phyloP scores from a whole-genome alignment of 305 asterid genomes.

The Ilex paraguariensis region DNA sequence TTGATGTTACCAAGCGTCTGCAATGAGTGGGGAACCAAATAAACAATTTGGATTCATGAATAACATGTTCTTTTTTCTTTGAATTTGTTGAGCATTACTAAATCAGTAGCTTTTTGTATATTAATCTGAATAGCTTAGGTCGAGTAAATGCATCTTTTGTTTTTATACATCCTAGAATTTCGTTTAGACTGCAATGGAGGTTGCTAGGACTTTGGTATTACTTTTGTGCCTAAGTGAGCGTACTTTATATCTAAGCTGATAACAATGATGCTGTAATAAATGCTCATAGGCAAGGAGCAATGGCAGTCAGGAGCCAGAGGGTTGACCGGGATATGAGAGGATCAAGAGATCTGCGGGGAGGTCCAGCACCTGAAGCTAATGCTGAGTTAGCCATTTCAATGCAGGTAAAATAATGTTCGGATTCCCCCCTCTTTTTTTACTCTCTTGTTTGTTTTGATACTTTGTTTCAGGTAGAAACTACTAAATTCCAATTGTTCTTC shows the following conservation, averaged over 20 bases:
- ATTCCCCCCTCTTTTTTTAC: not conserved
- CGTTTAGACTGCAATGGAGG: not conserved
- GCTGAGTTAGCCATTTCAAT: constrained; percentile 36
- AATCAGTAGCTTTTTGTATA: not conserved
- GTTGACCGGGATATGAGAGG: not conserved
- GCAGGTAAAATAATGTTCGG: constrained; percentile 32
- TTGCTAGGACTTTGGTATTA: too few relatives aligned
- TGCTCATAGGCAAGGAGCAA: constrained; percentile 4
- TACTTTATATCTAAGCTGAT: too few relatives aligned
- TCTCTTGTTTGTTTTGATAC: not conserved
- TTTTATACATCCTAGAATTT: too few relatives aligned
- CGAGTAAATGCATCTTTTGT: not conserved
- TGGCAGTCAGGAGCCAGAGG: not conserved
- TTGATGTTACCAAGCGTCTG: not conserved
- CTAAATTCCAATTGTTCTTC: not conserved
- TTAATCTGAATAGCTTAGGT: not conserved
- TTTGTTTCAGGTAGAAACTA: not conserved
- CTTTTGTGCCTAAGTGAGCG: too few relatives aligned
- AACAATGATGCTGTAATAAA: not conserved
- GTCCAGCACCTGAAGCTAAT: constrained; percentile 27
- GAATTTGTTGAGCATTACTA: too few relatives aligned
- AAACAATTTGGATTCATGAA: not conserved
- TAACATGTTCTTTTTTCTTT: not conserved
- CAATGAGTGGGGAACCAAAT: not conserved
- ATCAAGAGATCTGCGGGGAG: constrained; percentile 4